Evolutionary conservation across 345 rosid genomes (phyloP), one percentile per base, ranked within the genome.

Genomic region (Eucalyptus decipiens): DNA sequence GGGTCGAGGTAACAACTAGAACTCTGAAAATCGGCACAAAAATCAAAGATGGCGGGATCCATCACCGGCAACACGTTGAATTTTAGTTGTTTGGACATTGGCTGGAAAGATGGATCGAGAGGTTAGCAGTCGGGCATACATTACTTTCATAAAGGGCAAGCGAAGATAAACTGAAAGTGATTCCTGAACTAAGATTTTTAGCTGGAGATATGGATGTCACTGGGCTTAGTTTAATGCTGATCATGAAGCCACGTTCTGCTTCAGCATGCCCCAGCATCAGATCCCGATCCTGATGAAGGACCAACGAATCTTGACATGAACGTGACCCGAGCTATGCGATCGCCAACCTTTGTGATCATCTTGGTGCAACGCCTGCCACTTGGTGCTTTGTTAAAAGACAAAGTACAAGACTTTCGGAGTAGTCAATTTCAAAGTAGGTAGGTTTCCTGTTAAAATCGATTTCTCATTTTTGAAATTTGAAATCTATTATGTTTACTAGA

Each of bases 371-470:
- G 11, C 24, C 7, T 1, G 80, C 42, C 1, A 18, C 43, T 40
- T 0, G 43, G 42, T n/a, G 14, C 43, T 34, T 18, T 18, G 80
- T 34, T 34, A 9, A 18, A 69, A 9, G 43, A 69, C 21, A 0
- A 7, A n/a, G 40, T 32, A n/a, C 30, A 4, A 24, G 62, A 56
- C 2, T 4, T 1, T 56, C 0, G 30, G 30, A 9, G 28, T 56
- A 3, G 30, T 2, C 14, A 0, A 23, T 23, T 56, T 1, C 13
- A 56, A 23, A 56, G 30, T 56, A 10, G 13, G 62, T 24, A 1
- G 0, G 30, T 56, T 56, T 23, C 56, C 1, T 5, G 52, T 50
- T 4, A 4, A 1, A 23, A 24, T 56, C 3, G 2, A 1, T 24
- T 56, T 9, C 13, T 10, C 10, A 56, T 56, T 56, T 56, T 56